phyloP scores from a whole-genome alignment of 2,329 filamentous ascomycete genomes.

The Botrytis deweyae region DNA sequence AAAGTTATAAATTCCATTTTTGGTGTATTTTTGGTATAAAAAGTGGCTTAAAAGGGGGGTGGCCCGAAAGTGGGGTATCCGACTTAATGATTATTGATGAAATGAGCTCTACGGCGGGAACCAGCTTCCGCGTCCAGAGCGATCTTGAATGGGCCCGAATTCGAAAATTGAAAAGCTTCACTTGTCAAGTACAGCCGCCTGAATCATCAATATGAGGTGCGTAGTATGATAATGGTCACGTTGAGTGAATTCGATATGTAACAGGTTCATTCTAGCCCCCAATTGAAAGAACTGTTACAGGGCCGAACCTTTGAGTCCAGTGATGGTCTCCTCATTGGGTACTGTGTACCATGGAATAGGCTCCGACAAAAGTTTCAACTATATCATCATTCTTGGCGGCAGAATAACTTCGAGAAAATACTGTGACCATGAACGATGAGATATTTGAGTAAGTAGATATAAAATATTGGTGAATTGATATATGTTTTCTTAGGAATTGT shows the following conservation, averaged over 20 bases:
- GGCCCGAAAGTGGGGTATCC: no score
- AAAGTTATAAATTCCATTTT: no score
- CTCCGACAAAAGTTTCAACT: background rate
- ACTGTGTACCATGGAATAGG: background rate
- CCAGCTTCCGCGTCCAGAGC: background rate
- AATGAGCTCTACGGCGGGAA: background rate
- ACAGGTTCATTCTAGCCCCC: background rate
- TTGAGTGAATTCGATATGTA: slow-evolving; percentile 3
- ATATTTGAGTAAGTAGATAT: background rate
- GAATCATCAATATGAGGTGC: background rate
- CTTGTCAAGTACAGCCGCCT: background rate
- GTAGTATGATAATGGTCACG: background rate
- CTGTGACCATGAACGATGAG: background rate
- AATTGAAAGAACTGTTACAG: background rate
- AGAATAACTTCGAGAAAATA: background rate
- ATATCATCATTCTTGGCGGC: background rate
- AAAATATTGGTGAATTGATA: background rate
- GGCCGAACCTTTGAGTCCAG: background rate
- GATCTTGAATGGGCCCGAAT: background rate
- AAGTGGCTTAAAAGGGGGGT: no score
- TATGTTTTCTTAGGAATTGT: background rate
- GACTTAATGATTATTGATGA: background rate
- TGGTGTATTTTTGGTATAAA: no score
- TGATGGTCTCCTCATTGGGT: background rate
- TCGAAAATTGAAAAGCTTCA: background rate